Percentiles rank a stretch among this genome's conserved stretches.
Conservation (phyloP, 192 early-diverging fungal species). For the Linderina pennispora region DNA sequence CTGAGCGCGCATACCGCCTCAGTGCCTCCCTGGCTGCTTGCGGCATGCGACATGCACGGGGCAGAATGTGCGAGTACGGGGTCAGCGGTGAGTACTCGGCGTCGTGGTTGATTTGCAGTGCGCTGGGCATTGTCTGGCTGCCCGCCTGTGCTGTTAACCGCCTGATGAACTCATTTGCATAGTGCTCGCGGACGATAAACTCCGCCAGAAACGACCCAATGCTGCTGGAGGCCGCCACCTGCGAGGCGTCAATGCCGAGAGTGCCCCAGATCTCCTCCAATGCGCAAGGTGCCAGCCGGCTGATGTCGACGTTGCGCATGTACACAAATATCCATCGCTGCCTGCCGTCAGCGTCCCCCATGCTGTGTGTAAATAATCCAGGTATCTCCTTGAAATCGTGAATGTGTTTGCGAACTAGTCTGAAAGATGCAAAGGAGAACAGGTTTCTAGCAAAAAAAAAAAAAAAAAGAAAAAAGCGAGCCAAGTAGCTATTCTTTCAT, state of each 20-base stretch:
- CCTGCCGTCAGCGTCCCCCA: not conserved
- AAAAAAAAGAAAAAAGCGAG: too few species aligned
- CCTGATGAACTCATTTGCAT: conserved; percentile 9
- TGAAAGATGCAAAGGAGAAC: not conserved
- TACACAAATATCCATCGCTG: conserved; percentile 34
- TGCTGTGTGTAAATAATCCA: too few species aligned
- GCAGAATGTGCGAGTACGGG: conserved; percentile 14
- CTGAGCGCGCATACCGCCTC: conserved; percentile 15
- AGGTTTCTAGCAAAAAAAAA: too few species aligned
- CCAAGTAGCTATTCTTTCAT: too few species aligned
- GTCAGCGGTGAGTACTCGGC: conserved; percentile 13
- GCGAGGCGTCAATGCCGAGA: conserved; percentile 8
- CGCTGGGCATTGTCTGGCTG: too few species aligned
- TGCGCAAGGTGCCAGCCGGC: conserved; percentile 5
- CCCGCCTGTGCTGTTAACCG: too few species aligned
- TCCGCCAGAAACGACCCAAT: conserved; percentile 31
- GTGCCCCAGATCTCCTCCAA: conserved; percentile 16
- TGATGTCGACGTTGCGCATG: conserved; percentile 41
- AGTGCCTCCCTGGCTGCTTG: conserved; percentile 15
- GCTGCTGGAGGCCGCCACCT: conserved; percentile 15
- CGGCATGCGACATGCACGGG: conserved; percentile 13
- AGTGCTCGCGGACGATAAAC: conserved; percentile 18
- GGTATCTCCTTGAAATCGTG: too few species aligned
- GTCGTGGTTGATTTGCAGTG: conserved; percentile 14
- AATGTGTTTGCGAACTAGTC: not conserved